Evolutionary conservation across 352 stramenopile species (phyloP).

Genomic region (Pythium brassicae): DNA sequence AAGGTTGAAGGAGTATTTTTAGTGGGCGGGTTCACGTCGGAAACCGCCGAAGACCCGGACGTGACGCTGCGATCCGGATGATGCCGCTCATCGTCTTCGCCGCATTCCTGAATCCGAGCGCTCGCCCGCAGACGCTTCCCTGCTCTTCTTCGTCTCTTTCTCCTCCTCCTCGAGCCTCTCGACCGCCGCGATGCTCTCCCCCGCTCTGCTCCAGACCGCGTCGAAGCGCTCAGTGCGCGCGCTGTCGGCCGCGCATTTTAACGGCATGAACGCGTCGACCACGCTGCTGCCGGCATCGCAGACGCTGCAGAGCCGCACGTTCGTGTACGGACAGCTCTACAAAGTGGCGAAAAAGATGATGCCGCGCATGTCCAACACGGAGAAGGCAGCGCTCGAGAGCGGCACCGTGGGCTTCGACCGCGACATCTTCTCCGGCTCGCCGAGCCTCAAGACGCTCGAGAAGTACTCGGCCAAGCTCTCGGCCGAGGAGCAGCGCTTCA

Average conservation of each 20-base stretch:
- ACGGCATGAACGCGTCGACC: not conserved
- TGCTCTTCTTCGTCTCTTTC: no score
- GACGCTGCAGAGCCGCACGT: constrained; percentile 54
- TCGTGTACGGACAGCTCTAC: constrained; percentile 90
- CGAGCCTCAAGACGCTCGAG: constrained; percentile 89
- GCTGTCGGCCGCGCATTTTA: constrained; percentile 2
- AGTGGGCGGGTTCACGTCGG: not conserved
- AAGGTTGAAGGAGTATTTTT: no score
- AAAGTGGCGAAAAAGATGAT: constrained; percentile 94
- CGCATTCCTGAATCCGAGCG: not conserved
- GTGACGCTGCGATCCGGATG: not conserved
- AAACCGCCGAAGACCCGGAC: not conserved
- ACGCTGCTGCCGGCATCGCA: constrained; percentile 46
- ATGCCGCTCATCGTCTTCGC: no score
- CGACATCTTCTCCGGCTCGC: constrained; percentile 96
- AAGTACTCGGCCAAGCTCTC: constrained; percentile 93
- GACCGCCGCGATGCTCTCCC: constrained; percentile 24
- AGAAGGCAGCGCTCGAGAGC: constrained; percentile 94
- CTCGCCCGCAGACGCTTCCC: not conserved
- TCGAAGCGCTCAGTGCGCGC: constrained; percentile 28
- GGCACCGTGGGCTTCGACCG: constrained; percentile 97
- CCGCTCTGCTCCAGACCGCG: constrained; percentile 35
- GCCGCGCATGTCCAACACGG: constrained; percentile 94
- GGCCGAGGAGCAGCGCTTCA: constrained; percentile 91
- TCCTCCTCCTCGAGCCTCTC: not conserved